Evolutionary conservation across 768 basidiomycete species (phyloP), one percentile per base, ranked within the genome.

Genomic region (Tylopilus sp.): DNA sequence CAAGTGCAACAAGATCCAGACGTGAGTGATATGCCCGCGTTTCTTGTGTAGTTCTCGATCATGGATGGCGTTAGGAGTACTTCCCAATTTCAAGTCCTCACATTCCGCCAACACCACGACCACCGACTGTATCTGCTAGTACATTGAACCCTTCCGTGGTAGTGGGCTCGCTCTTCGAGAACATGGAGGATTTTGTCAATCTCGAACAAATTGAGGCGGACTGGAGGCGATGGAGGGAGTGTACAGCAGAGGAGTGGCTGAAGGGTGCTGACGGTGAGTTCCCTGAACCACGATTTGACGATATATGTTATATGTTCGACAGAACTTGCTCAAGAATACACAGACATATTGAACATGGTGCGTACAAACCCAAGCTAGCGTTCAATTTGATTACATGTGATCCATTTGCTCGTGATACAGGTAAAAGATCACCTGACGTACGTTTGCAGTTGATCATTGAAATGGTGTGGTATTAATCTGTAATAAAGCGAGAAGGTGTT

Each of bases 241-340:
- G 68, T 31, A 57, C 67, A 10, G 63, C 42, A 33, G 68, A 69
- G 19, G 67, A 69, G 44, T 69, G 68, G 69, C 21, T 71, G 22
- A 63, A 65, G 46, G 68, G 60, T 19, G 52, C 60, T 19, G 69
- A 71, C 17, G 58, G 68, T 71, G n/a, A 47, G 65, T 50, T 42
- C 28, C 30, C 16, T 24, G 6, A 30, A 34, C 22, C 19, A 21
- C 41, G 37, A 26, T 22, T 14, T 5, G 21, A 41, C 8, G 8
- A 41, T 10, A 5, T 30, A 26, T 29, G 54, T 48, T 24, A 62
- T 26, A 8, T 16, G 36, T 36, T 45, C n/a, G 36, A 31, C 46
- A 67, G 68, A 54, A 50, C 41, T 65, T n/a, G 51, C 53, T 17
- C 30, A 61, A 34, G 53, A 59, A 13, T 61, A 56, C 13, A 25